These are phyloP conservation scores for Rhodamnia argentea DNA, from an alignment of 345 rosid genomes.

Conservation along the genomic window DNA sequence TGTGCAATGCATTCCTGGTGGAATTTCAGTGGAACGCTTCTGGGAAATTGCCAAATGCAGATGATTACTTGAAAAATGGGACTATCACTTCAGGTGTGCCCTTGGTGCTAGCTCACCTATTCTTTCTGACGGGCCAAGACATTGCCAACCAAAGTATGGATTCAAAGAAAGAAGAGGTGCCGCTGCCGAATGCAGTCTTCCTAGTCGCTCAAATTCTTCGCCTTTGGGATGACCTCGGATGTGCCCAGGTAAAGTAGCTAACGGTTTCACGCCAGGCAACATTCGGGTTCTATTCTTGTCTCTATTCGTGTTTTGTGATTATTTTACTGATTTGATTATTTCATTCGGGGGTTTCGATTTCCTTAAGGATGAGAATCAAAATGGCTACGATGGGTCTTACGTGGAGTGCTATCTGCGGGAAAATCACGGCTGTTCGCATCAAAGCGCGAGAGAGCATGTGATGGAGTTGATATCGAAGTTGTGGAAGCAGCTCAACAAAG, in stretches of 20 bases:
- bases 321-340: not conserved
- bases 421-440: slow-evolving; percentile 8
- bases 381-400: slow-evolving; percentile 39
- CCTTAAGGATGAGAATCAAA: not conserved
- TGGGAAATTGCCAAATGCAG: not conserved
- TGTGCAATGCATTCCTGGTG: slow-evolving; percentile 1
- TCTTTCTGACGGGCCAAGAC: not conserved
- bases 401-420: slow-evolving; percentile 42
- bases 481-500: slow-evolving; percentile 46
- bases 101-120: not conserved
- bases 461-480: slow-evolving; percentile 18
- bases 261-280: rapidly evolving
- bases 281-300: not conserved
- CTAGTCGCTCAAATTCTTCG: slow-evolving; percentile 35
- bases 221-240: slow-evolving; percentile 56
- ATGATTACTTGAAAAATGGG: slow-evolving; percentile 8
- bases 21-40: slow-evolving; percentile 8
- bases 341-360: not conserved
- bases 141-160: not conserved
- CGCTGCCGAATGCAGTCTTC: slow-evolving; percentile 15
- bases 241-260: slow-evolving; percentile 18
- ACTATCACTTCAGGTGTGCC: not conserved
- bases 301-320: not conserved
- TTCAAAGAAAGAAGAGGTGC: not conserved
- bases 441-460: slow-evolving; percentile 18